phyloP scores from a whole-genome alignment of 2,329 filamentous ascomycete species.

The Chaetoscypha palmicola region DNA sequence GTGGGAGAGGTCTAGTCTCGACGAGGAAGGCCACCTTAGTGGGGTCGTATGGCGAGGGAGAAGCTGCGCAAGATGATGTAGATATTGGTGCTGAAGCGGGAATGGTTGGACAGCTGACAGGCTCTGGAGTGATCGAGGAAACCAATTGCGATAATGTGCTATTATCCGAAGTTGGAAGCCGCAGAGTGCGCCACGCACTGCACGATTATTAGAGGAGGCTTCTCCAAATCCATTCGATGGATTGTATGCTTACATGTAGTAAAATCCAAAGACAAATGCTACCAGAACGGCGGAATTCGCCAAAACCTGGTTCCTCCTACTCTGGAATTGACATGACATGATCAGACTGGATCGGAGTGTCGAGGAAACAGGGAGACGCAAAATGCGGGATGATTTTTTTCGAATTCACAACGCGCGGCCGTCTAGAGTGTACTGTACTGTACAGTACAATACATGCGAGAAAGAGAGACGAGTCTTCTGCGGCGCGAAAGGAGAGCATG shows the following conservation, averaged over 20 bases:
- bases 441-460: no score
- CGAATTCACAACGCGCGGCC: no score
- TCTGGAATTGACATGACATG: neutral
- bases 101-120: neutral
- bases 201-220: neutral
- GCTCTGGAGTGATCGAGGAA: neutral
- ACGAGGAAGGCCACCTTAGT: slow-evolving; percentile 50
- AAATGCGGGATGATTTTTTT: no score
- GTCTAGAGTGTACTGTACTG: no score
- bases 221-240: neutral
- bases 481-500: no score
- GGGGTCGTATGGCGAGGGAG: slow-evolving; percentile 33
- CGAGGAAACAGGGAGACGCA: no score
- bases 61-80: neutral
- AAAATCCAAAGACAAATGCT: slow-evolving; percentile 8
- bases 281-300: slow-evolving; percentile 6
- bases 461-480: no score
- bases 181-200: slow-evolving; percentile 8
- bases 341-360: neutral
- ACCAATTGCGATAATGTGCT: neutral
- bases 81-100: neutral
- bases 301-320: slow-evolving; percentile 8
- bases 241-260: slow-evolving; percentile 11
- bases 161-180: neutral
- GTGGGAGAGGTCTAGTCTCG: slow-evolving; percentile 42